Evolutionary conservation across 2,329 filamentous ascomycete species (phyloP).

Genomic region (Pseudopithomyces maydicus): DNA sequence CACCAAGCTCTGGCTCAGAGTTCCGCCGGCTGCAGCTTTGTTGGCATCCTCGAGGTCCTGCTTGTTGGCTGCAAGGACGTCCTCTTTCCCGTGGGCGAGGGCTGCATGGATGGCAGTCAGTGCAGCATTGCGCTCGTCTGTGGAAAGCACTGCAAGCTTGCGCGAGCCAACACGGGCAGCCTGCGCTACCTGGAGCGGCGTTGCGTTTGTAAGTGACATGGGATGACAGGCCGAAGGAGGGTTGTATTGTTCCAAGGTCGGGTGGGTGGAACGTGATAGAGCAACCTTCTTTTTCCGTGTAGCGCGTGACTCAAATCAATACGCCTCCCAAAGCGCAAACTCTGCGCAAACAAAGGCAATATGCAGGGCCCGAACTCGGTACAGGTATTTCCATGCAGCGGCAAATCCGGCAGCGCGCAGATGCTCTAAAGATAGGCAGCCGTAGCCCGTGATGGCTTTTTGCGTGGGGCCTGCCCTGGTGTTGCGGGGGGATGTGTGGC

Average conservation of each 20-base stretch:
- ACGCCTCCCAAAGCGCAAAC: conserved; percentile 18
- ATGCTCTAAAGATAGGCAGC: conserved; percentile 29
- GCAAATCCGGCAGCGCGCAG: conserved; percentile 18
- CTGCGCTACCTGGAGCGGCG: conserved; percentile 75
- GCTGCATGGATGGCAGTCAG: conserved; percentile 81
- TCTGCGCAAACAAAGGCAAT: conserved; percentile 8
- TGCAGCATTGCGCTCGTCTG: conserved; percentile 78
- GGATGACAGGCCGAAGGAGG: conserved; percentile 5
- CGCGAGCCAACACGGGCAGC: conserved; percentile 83
- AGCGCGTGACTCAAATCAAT: conserved; percentile 35
- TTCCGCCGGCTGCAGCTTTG: conserved; percentile 73
- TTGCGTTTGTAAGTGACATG: conserved; percentile 87
- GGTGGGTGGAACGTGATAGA: conserved; percentile 5
- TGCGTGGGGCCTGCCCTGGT: conserved; percentile 15
- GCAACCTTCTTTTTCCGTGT: conserved; percentile 12
- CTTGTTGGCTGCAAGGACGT: conserved; percentile 85
- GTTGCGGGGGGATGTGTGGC: conserved; percentile 28
- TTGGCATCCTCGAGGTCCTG: conserved; percentile 78
- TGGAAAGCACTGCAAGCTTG: conserved; percentile 78
- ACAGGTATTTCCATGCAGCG: conserved; percentile 12
- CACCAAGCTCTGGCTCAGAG: conserved; percentile 79
- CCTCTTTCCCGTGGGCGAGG: conserved; percentile 70
- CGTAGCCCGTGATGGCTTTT: conserved; percentile 2
- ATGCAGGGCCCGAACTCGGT: conserved; percentile 24
- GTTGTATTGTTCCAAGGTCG: conserved; percentile 1